These are phyloP conservation scores for Aspergillus ostianus DNA, from an alignment of 495 filamentous ascomycete species.

Conservation along the genomic window DNA sequence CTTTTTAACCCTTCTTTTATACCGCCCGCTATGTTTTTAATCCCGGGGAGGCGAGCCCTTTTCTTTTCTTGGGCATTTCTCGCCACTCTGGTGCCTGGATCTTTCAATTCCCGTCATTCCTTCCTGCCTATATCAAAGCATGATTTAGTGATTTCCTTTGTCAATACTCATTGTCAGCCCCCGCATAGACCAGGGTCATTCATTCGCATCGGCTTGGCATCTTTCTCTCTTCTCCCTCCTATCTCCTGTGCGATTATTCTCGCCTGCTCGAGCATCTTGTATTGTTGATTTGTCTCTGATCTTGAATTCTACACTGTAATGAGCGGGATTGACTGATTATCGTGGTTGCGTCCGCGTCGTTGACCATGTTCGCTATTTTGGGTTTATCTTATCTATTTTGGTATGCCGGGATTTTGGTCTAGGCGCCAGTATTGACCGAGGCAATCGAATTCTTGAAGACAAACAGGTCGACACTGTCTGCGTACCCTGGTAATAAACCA, in stretches of 20 bases:
- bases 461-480: background rate
- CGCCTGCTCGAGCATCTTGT: conserved; percentile 7
- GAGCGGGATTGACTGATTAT: conserved; percentile 16
- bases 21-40: conserved; percentile 12
- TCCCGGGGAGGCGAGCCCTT: background rate
- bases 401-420: background rate
- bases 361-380: conserved; percentile 10
- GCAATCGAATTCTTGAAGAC: background rate
- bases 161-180: conserved; percentile 12
- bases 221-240: conserved; percentile 20
- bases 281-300: conserved; percentile 17
- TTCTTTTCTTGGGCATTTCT: conserved; percentile 1
- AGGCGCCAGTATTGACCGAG: background rate
- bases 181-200: conserved; percentile 15
- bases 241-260: conserved; percentile 15
- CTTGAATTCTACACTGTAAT: conserved; percentile 16
- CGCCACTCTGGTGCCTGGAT: conserved; percentile 15
- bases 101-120: conserved; percentile 18
- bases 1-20: conserved; percentile 8
- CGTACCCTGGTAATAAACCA: no score
- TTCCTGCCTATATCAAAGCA: conserved; percentile 14
- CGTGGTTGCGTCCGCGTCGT: conserved; percentile 9
- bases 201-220: conserved; percentile 21
- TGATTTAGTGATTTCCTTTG: conserved; percentile 18
- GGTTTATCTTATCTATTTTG: background rate